Evolutionary conservation across 2,329 filamentous ascomycete genomes (phyloP).

Genomic region (Aspergillus fischeri): DNA sequence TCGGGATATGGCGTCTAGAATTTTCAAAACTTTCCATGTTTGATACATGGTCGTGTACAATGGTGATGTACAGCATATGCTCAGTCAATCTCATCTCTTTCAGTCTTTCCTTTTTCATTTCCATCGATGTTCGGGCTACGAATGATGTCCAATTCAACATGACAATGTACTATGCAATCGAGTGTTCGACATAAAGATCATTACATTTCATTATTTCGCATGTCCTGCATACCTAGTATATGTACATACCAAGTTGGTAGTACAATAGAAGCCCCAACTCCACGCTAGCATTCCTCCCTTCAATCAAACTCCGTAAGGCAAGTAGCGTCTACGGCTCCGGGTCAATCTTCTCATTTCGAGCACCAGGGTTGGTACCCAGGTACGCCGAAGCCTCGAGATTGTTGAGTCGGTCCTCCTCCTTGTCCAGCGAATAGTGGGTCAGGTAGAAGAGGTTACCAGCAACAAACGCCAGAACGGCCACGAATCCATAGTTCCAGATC

Average conservation of each 20-base stretch:
- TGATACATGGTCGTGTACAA: background rate
- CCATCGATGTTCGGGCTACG: background rate
- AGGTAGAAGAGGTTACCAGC: conserved; percentile 66
- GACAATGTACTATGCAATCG: too few species aligned
- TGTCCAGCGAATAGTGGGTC: conserved; percentile 60
- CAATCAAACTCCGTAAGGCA: background rate
- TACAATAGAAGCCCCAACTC: background rate
- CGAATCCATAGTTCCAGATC: conserved; percentile 67
- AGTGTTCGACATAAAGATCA: background rate
- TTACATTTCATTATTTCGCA: background rate
- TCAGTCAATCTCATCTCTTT: background rate
- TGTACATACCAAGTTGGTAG: background rate
- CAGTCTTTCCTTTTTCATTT: background rate
- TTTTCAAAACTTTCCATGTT: background rate
- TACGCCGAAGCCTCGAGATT: conserved; percentile 21
- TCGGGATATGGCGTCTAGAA: conserved; percentile 1
- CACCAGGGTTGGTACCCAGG: conserved; percentile 9
- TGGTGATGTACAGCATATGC: background rate
- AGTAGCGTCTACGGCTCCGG: background rate
- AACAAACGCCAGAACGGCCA: conserved; percentile 59
- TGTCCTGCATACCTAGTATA: background rate
- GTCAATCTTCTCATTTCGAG: conserved; percentile 4
- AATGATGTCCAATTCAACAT: background rate
- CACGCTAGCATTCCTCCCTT: background rate
- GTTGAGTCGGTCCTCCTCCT: conserved; percentile 66